Base-by-base conservation (phyloP, 2,329 filamentous ascomycete genomes). In the Nothopassalora personata region DNA sequence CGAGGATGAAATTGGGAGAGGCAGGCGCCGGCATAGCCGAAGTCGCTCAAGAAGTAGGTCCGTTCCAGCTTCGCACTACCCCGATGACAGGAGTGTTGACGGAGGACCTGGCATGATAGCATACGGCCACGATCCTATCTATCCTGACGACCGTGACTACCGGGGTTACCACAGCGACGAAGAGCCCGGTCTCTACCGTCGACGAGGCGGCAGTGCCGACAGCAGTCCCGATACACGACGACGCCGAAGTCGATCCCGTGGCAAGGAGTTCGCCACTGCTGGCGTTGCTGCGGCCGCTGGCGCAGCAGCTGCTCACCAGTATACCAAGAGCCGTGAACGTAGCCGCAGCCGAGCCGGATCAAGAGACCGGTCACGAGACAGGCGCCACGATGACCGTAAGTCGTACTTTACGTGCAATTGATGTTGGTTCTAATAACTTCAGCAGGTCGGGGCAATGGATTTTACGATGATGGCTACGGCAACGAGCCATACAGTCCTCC, bases 81-180 rank as follows among this genome's bases (percentile, higher is more conserved):
- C 45, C 18, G 52, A 56, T 19, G 67, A 68, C 69, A 66, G 67
- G 62, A 70, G 73, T 65, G 75, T 79, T 67, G 72, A 75, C 63
- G 77, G 75, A 74, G 75, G 80, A 68, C 74, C 76, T 68, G 79
- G 77, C 60, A 73, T 86, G 72, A 84, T 87, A 74, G 84, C 86
- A 70, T 87, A 87, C 71, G 85, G 84, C 64, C 79, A 81, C 69
- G 81, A 83, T 68, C 84, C 84, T 7, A 82, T 87, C 56, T 80
- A 83, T 65, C 80, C 81, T 66, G 82, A 82, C 60, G 76, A 75
- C 54, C 39, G 39, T 60, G 76, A 75, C 49, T 74, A 79, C 61
- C 70, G 69, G 54, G 71, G 69, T 34, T 70, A 71, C 60, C 69
- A 71, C 63, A 71, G 67, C 61, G 74, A 76, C 53, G 73, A 74